These are phyloP conservation scores for Aspergillus homomorphus DNA, from an alignment of 495 filamentous ascomycete genomes.

Conservation along the genomic window DNA sequence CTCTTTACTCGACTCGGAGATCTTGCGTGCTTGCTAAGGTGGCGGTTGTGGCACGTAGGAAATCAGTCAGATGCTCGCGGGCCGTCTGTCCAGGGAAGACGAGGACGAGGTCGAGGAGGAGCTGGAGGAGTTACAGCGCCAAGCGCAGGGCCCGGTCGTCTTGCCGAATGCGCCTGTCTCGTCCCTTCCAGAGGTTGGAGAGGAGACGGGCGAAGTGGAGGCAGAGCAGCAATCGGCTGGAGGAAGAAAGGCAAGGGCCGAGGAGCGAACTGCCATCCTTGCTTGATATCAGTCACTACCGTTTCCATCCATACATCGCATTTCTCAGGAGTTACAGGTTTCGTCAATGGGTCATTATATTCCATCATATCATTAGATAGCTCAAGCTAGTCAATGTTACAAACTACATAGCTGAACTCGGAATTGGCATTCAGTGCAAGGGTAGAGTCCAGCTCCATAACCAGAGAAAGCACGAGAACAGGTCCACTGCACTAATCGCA, in stretches of 20 bases:
- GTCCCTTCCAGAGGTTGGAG: conserved; percentile 26
- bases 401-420: conserved; percentile 3
- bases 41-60: conserved; percentile 58
- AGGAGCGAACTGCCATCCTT: conserved; percentile 31
- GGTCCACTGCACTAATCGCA: background rate
- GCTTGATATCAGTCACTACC: conserved; percentile 20
- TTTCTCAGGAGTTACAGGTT: conserved; percentile 29
- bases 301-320: conserved; percentile 4
- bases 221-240: conserved; percentile 11
- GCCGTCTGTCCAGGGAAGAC: conserved; percentile 82
- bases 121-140: conserved; percentile 71
- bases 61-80: conserved; percentile 84
- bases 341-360: background rate
- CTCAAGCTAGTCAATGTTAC: conserved; percentile 1
- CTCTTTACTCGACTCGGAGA: background rate
- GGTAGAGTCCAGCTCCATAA: conserved; percentile 15
- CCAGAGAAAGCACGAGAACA: background rate
- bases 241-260: conserved; percentile 32
- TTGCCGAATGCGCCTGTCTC: conserved; percentile 60
- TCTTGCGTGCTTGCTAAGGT: conserved; percentile 10
- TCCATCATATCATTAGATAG: conserved; percentile 9
- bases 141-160: conserved; percentile 49
- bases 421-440: conserved; percentile 14
- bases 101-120: conserved; percentile 98
- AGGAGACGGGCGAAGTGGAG: conserved; percentile 31